A percentile compares a stretch with the other conserved stretches of the same genome.
phyloP scores from a whole-genome alignment of 352 stramenopile species.

The Blastocystis sp. region DNA sequence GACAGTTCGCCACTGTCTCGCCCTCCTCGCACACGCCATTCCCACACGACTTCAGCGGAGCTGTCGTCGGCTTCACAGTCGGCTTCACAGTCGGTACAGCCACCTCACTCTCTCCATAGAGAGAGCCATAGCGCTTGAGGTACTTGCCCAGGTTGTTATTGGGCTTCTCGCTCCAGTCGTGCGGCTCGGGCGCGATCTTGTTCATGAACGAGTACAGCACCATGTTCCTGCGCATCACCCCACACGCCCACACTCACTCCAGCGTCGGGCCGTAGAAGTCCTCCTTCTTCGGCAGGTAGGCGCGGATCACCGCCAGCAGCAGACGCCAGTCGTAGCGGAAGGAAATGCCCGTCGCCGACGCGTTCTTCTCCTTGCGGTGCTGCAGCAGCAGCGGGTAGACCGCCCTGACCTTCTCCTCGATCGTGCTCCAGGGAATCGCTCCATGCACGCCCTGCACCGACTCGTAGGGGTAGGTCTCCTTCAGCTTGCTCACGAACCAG shows the following conservation, averaged over 20 bases:
- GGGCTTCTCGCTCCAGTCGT: conserved; percentile 20
- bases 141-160: not conserved
- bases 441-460: conserved; percentile 38
- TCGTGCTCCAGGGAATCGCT: conserved; percentile 20
- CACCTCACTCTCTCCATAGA: not conserved
- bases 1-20: conserved; percentile 59
- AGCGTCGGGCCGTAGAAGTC: conserved; percentile 55
- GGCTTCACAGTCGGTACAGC: conserved; percentile 17
- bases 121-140: conserved; percentile 42
- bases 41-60: conserved; percentile 28
- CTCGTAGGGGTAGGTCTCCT: conserved; percentile 41
- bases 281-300: conserved; percentile 60
- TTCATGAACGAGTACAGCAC: conserved; percentile 58
- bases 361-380: conserved; percentile 37
- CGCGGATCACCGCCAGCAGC: conserved; percentile 47
- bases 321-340: conserved; percentile 65
- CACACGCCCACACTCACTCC: conserved; percentile 9
- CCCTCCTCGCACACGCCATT: conserved; percentile 60
- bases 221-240: conserved; percentile 39
- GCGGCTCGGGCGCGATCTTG: conserved; percentile 44
- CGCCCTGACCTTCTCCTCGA: not conserved
- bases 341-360: conserved; percentile 43
- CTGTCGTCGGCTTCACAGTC: not conserved
- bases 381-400: conserved; percentile 33
- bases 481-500: conserved; percentile 48